These are phyloP conservation scores for Diversispora epigaea DNA, from an alignment of 192 early-diverging fungal genomes.

Conservation along the genomic window DNA sequence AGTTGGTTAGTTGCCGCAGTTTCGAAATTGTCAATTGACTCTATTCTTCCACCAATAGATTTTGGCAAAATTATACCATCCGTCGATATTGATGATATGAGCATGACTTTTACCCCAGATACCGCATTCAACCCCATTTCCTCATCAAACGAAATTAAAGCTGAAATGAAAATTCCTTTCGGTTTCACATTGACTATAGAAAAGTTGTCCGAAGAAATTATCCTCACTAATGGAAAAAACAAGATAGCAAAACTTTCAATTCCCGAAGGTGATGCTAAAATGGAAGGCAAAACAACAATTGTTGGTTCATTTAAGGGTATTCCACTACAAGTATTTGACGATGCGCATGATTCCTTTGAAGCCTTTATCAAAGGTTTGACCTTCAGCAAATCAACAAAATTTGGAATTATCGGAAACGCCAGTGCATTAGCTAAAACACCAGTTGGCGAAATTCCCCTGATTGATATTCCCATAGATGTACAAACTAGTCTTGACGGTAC, in stretches of 20 bases:
- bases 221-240: neutral
- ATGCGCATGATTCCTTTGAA: neutral
- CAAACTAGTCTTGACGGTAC: neutral
- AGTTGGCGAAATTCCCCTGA: neutral
- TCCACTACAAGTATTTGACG: neutral
- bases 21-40: neutral
- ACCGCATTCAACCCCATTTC: neutral
- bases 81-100: neutral
- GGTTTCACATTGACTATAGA: neutral
- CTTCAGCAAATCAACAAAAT: neutral
- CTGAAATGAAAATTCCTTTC: neutral
- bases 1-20: neutral
- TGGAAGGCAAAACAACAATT: neutral
- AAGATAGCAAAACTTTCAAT: neutral
- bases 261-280: neutral
- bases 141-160: neutral
- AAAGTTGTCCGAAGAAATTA: neutral
- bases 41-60: neutral
- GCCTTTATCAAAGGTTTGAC: neutral
- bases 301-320: neutral
- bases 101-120: neutral
- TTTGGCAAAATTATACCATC: neutral
- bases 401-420: neutral
- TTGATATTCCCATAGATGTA: neutral
- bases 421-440: neutral